These are phyloP conservation scores for Hapsidospora chrysogenum DNA, from an alignment of 495 filamentous ascomycete genomes.

Conservation along the genomic window DNA sequence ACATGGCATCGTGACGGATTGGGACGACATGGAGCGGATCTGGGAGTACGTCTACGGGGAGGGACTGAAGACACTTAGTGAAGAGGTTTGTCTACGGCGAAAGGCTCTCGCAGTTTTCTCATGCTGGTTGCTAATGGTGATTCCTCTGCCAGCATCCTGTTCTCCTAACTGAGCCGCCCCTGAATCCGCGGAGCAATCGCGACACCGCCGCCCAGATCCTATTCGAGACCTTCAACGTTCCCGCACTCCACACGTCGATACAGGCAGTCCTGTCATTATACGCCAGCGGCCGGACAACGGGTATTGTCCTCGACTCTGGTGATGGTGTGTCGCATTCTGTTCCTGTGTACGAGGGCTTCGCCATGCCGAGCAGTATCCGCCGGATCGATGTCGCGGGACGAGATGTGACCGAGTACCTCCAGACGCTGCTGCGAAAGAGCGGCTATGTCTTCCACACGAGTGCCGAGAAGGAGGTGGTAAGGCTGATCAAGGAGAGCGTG, in stretches of 20 bases:
- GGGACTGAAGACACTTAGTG: conserved; percentile 80
- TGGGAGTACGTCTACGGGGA: conserved; percentile 61
- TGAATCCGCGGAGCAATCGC: conserved; percentile 91
- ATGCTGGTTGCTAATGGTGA: conserved; percentile 7
- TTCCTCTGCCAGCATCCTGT: conserved; percentile 85
- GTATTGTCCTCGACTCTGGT: conserved; percentile 86
- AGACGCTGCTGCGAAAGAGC: conserved; percentile 76
- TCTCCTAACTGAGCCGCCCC: conserved; percentile 86
- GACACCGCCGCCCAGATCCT: conserved; percentile 95
- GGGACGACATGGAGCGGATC: conserved; percentile 99
- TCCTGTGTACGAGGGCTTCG: conserved; percentile 95
- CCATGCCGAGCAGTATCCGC: conserved; percentile 84
- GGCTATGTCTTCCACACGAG: conserved; percentile 94
- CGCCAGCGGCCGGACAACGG: conserved; percentile 89
- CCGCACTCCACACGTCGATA: conserved; percentile 89
- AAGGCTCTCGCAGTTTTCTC: not conserved
- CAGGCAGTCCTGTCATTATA: conserved; percentile 95
- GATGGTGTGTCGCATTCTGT: conserved; percentile 97
- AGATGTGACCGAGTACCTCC: conserved; percentile 93
- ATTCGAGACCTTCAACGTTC: conserved; percentile 98
- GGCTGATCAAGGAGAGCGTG: conserved; percentile 89
- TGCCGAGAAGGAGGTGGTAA: conserved; percentile 94
- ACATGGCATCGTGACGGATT: conserved; percentile 97
- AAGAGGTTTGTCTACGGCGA: conserved; percentile 59
- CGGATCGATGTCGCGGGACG: conserved; percentile 95